Base-by-base conservation (phyloP, 2,329 filamentous ascomycete genomes). In the Chaetomium globosum region DNA sequence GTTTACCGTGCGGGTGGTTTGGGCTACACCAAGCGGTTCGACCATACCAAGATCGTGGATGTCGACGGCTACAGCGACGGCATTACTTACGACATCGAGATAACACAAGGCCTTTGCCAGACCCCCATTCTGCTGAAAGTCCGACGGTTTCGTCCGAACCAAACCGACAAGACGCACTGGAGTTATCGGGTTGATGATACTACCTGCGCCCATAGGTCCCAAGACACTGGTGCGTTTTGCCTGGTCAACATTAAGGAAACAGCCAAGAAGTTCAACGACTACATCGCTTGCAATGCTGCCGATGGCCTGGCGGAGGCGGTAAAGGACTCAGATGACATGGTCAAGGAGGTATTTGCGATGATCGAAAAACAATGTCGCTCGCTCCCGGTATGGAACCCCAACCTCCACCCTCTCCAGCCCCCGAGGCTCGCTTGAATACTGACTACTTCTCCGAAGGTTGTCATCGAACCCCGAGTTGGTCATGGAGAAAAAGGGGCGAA, bases 1-100 rank as follows among this genome's bases (percentile, higher is more conserved):
- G 70, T 82, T 4, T 80, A 77, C 65, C 81, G 82, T n/a, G 71
- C 72, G 1, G 77, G 80, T 4, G 80, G 80, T 1, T 74, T 83
- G 16, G 70, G 74, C 2, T 74, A 83, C 30, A 85, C 82, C 0
- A 65, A 69, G 3, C 76, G 81, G 26, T 83, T 80, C 79, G 55
- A 68, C 1, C 78, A 78, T 6, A 76, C 75, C 4, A 72, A 76
- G 31, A 76, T 82, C 66, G 74, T 75, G 48, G 77, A 84, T 60
- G 72, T 84, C 1, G 67, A 68, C 0, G 77, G 79, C 57, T 77
- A 77, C 69, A 62, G 69, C 5, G 67, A 69, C 31, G 65, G 72
- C 0, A 61, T 69, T 0, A 52, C 75, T 4, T 71, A 73, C 30
- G 73, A 70, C 13, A 79, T 85, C 30, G 60, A 75, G 12, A 73